A percentile compares a stretch with the other conserved stretches of the same genome.
These are phyloP conservation scores for Calonectria pauciramosa DNA, from an alignment of 2,329 filamentous ascomycete genomes.

Conservation along the genomic window DNA sequence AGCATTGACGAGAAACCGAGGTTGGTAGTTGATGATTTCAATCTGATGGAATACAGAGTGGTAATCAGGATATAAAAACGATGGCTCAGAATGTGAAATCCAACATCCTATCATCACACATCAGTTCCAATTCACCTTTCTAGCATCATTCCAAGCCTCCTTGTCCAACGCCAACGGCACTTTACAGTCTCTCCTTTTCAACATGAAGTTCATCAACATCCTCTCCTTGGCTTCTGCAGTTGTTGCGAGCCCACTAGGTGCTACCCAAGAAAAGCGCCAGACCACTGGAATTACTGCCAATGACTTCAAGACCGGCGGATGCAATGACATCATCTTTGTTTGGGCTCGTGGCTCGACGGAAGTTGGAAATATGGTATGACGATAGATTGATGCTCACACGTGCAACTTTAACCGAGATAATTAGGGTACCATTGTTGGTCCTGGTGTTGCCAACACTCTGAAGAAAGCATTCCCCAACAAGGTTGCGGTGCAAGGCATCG, in stretches of 20 bases:
- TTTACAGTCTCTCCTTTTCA: neutral
- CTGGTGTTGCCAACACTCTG: constrained; percentile 6
- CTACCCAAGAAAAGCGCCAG: neutral
- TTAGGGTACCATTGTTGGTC: constrained; percentile 4
- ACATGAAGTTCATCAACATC: neutral
- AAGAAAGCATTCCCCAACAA: neutral
- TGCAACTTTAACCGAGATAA: too few species aligned
- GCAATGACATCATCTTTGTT: constrained; percentile 5
- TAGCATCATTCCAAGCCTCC: neutral
- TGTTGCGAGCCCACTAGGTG: neutral
- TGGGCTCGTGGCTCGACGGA: constrained; percentile 11
- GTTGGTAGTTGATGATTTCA: neutral
- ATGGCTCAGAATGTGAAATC: neutral
- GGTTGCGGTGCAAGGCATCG: constrained; percentile 5
- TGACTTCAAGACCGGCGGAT: constrained; percentile 3
- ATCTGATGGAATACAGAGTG: neutral
- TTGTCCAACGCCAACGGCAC: neutral
- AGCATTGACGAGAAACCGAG: neutral
- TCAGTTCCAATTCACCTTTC: neutral
- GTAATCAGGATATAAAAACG: neutral
- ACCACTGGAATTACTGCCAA: constrained; percentile 3
- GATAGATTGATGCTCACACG: neutral
- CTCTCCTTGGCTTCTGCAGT: neutral
- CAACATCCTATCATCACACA: neutral
- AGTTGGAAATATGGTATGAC: constrained; percentile 12